A percentile compares a stretch with the other conserved stretches of the same genome.
phyloP scores from a whole-genome alignment of 192 early-diverging fungal species.

The Backusella luteola region DNA sequence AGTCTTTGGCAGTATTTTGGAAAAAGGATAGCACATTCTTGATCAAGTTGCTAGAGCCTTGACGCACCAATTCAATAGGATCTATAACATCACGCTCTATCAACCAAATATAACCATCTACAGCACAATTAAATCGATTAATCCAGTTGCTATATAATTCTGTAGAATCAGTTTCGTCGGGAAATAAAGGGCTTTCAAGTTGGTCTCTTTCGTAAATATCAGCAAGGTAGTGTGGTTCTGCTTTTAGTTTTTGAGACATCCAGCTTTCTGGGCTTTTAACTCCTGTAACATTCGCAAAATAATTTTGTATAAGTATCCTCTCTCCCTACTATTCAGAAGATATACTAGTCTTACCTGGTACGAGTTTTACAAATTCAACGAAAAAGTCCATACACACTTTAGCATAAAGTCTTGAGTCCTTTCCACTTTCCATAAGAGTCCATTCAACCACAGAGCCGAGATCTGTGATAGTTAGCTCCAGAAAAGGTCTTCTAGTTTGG shows the following conservation, averaged over 20 bases:
- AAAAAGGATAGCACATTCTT: background rate
- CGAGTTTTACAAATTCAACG: slow-evolving; percentile 46
- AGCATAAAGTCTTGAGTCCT: slow-evolving; percentile 56
- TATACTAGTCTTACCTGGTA: slow-evolving; percentile 39
- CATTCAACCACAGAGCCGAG: slow-evolving; percentile 54
- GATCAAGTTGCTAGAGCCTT: background rate
- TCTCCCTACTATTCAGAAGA: background rate
- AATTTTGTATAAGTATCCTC: background rate
- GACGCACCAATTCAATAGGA: background rate
- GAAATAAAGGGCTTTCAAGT: background rate
- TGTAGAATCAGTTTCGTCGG: background rate
- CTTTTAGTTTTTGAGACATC: slow-evolving; percentile 2
- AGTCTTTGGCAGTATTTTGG: background rate
- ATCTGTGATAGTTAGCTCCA: slow-evolving; percentile 36
- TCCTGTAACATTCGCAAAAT: background rate
- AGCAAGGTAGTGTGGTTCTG: background rate
- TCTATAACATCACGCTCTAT: slow-evolving; percentile 24
- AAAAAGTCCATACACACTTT: slow-evolving; percentile 63
- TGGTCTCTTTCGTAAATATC: background rate
- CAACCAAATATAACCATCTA: slow-evolving; percentile 41
- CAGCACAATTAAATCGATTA: slow-evolving; percentile 18
- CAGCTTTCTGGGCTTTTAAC: background rate
- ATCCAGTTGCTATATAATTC: slow-evolving; percentile 24
- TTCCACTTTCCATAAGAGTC: slow-evolving; percentile 54
- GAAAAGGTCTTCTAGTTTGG: slow-evolving; percentile 43